Base-by-base conservation (phyloP, 2,329 filamentous ascomycete genomes). In the Fusarium decemcellulare region DNA sequence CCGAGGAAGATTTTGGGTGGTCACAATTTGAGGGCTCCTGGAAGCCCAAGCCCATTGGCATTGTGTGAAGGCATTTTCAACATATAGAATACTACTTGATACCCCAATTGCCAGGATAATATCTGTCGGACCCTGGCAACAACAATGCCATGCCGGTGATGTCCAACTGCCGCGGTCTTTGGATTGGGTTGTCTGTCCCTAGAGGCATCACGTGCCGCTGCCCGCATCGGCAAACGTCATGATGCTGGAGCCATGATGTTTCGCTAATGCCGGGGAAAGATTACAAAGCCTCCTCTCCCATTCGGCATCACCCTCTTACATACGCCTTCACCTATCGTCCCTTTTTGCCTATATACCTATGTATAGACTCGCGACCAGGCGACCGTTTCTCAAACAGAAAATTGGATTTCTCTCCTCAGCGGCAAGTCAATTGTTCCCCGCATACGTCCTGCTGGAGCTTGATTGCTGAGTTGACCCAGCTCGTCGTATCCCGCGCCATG, bases 31-130 rank as follows among this genome's bases (percentile, higher is more conserved):
- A 85, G 51, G 86, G 86, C 8, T 74, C 79, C 3, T 90, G 88
- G 88, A 84, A 83, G 61, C 82, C 87, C 10, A 88, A 85, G 70
- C 88, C 88, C 1, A 90, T 90, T 70, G 88, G 88, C 6, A 79
- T 86, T 55, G 81, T 85, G 9, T 89, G 72, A 80, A 15, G 9
- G 23, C 29, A 18, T 8, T 14, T 29, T 30, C 12, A 29, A 29
- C 7, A 23, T 54, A 9, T 34, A 34, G 23, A 18, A 16, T 43
- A 43, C 29, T 46, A 43, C 37, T 51, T 54, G 54, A 74, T 72
- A 67, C 65, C 68, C 29, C n/a, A 32, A 54, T 47, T 36, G 15
- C 11, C 32, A 30, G 15, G 30, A 29, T 11, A 39, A 39, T 37
- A 14, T 14, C 18, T 29, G 30, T 15, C 8, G 10, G 27, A 15